Percentiles rank a stretch among this genome's conserved stretches.
These are phyloP conservation scores for Tetracladium maxilliforme DNA, from an alignment of 2,329 filamentous ascomycete species.

Conservation along the genomic window DNA sequence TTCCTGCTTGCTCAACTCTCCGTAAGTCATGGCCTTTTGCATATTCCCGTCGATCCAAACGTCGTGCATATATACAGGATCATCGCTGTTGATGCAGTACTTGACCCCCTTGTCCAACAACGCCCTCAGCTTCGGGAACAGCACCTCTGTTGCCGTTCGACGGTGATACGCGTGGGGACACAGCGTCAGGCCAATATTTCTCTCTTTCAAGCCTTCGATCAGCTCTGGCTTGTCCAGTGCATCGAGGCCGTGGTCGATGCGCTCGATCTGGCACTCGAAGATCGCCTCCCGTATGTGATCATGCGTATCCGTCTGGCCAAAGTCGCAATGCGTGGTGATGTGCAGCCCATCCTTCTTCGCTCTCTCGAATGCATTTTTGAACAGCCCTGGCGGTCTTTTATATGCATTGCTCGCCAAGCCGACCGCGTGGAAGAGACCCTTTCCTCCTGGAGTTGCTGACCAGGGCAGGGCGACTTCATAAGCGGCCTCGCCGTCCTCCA, in stretches of 20 bases:
- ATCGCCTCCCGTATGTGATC: conserved; percentile 51
- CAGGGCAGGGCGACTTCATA: conserved; percentile 22
- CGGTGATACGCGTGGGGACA: conserved; percentile 63
- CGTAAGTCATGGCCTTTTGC: conserved; percentile 31
- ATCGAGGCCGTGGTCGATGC: conserved; percentile 62
- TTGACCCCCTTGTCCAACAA: conserved; percentile 27
- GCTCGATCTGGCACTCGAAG: conserved; percentile 41
- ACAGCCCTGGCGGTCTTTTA: conserved; percentile 40
- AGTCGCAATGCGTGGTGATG: conserved; percentile 52
- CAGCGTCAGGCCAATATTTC: conserved; percentile 46
- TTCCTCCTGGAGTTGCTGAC: too few species aligned
- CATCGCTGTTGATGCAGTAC: conserved; percentile 30
- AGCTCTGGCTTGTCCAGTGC: conserved; percentile 43
- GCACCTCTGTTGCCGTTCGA: conserved; percentile 21
- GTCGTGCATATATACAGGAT: conserved; percentile 32
- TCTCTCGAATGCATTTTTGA: conserved; percentile 42
- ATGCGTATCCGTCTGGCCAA: conserved; percentile 57
- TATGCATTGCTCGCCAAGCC: conserved; percentile 54
- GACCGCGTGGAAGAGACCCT: conserved; percentile 41
- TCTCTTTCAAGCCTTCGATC: conserved; percentile 15
- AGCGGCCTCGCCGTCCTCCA: conserved; percentile 33
- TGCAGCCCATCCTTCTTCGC: conserved; percentile 36
- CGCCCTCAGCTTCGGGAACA: conserved; percentile 26
- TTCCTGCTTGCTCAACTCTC: conserved; percentile 19
- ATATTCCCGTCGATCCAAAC: conserved; percentile 33